Base-by-base conservation (phyloP, 2,329 filamentous ascomycete genomes). In the Arthrocladium fulminans region DNA sequence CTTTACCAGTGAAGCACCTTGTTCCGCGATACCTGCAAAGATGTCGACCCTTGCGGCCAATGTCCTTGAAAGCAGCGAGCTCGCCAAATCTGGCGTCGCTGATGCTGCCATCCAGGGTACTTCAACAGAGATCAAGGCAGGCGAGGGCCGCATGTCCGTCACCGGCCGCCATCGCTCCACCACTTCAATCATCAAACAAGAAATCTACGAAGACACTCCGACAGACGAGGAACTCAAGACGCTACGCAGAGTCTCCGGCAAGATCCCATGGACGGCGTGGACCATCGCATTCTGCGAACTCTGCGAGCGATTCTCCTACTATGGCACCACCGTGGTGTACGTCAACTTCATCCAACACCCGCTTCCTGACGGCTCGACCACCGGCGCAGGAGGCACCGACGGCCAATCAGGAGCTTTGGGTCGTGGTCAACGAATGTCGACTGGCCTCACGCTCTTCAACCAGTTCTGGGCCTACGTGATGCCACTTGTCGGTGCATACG, bases 291-390 rank as follows among this genome's bases (percentile, higher is more conserved):
- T 86, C 53, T 78, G 84, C 51, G 84, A 88, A 66, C 69, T 86
- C 49, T 85, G 81, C 67, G 84, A 88, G 68, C 80, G 84, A 42
- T 86, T 86, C 67, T 83, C 80, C 12, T 88, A 86, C 75, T 87
- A 88, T 60, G 84, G 84, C 47, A 81, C 80, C 3, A 75, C 78
- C 37, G 74, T 81, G 25, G 71, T 86, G 24, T 85, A 82, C 76
- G 71, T 55, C 60, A 83, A 83, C 66, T 83, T 78, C 59, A 74
- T 83, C 58, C 74, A 76, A 56, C 69, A 73, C 46, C 66, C 69
- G 19, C 64, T 82, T 25, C 79, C 79, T 1, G 41, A 51, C 0
- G 72, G 71, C 12, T 80, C 77, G 5, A 72, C 57, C 15, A 78
- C 76, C 0, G 80, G 79, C 52, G 71, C 74, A 34, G 72, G 68